phyloP scores from a whole-genome alignment of 441 rosid genomes.

The Adansonia rubrostipa region DNA sequence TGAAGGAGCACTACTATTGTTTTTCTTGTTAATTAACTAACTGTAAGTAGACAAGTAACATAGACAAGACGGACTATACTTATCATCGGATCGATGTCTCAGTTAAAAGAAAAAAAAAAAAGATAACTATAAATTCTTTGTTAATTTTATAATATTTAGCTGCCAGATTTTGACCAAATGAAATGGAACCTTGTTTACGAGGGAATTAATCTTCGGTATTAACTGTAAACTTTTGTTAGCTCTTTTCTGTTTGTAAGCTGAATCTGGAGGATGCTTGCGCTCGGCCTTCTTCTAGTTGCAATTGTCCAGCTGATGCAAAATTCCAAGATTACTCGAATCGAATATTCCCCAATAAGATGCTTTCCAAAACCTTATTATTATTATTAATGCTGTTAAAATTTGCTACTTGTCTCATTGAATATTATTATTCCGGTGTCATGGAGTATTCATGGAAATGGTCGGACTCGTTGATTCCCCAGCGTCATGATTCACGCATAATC shows the following conservation, averaged over 20 bases:
- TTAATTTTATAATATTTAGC: background rate
- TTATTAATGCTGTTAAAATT: background rate
- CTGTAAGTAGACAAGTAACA: background rate
- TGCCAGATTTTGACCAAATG: background rate
- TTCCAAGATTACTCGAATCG: background rate
- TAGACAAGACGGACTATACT: background rate
- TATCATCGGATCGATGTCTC: no score
- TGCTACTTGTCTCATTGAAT: background rate
- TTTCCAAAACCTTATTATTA: background rate
- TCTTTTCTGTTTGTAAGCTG: background rate
- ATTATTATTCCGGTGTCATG: no score
- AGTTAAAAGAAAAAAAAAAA: no score
- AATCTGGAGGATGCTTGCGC: background rate
- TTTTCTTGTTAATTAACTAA: background rate
- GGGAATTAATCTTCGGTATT: background rate
- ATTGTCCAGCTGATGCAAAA: background rate
- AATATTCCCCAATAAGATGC: slow-evolving; percentile 2
- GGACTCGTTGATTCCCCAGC: background rate
- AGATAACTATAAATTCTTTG: background rate
- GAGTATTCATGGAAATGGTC: background rate
- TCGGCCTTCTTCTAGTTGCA: slow-evolving; percentile 6
- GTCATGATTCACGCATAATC: background rate
- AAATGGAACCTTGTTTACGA: background rate
- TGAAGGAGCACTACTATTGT: background rate
- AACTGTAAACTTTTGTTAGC: background rate